phyloP scores from a whole-genome alignment of 208 protist genomes.

The Leishmania braziliensis region DNA sequence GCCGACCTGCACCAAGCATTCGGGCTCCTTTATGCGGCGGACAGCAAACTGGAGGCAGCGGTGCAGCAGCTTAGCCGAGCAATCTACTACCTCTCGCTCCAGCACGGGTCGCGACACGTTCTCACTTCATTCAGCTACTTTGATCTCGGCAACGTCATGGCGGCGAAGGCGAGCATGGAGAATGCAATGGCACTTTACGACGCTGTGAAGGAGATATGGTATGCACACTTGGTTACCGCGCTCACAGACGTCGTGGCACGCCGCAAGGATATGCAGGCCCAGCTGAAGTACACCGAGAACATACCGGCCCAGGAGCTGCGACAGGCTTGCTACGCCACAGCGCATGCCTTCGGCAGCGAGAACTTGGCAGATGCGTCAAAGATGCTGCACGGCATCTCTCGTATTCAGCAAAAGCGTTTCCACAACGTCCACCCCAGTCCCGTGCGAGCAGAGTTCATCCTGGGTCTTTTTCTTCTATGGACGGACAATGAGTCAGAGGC shows the following conservation, averaged over 20 bases:
- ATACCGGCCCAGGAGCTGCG: constrained; percentile 43
- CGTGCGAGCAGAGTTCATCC: constrained; percentile 71
- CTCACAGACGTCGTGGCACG: constrained; percentile 69
- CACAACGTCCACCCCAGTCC: constrained; percentile 65
- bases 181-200: constrained; percentile 89
- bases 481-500: constrained; percentile 65
- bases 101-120: constrained; percentile 80
- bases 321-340: constrained; percentile 55
- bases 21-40: constrained; percentile 86
- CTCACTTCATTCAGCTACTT: constrained; percentile 92
- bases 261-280: constrained; percentile 42
- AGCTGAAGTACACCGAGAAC: constrained; percentile 76
- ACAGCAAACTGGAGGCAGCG: constrained; percentile 81
- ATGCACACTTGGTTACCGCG: constrained; percentile 44
- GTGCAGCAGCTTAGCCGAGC: constrained; percentile 83
- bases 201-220: constrained; percentile 88
- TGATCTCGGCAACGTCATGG: constrained; percentile 91
- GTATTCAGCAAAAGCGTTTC: constrained; percentile 85
- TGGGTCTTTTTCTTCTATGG: constrained; percentile 88
- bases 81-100: constrained; percentile 83
- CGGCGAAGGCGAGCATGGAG: constrained; percentile 85
- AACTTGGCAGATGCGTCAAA: constrained; percentile 85
- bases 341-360: constrained; percentile 71
- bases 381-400: constrained; percentile 85
- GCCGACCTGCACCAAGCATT: constrained; percentile 90